A percentile compares a stretch with the other conserved stretches of the same genome.
These are phyloP conservation scores for Pouteria glomerata DNA, from an alignment of 148 eudicot genomes.

Conservation along the genomic window DNA sequence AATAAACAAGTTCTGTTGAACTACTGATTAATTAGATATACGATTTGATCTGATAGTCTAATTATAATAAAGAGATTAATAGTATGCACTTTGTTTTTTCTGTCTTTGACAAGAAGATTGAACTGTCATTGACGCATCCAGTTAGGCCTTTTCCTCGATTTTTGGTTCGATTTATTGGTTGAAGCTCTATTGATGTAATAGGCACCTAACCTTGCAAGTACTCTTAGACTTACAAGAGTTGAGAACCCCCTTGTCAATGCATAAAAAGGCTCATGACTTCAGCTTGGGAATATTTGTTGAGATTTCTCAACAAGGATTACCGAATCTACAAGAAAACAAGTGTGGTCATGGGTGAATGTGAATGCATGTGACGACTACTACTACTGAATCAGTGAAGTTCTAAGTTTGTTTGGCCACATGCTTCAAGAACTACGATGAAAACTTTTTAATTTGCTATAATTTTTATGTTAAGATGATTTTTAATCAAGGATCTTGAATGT, in stretches of 20 bases:
- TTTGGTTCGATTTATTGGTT: not conserved
- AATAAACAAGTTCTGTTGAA: not conserved
- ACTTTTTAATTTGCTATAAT: too few species aligned
- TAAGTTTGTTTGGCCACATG: too few species aligned
- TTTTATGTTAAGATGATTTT: too few species aligned
- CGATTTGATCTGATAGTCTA: conserved; percentile 1
- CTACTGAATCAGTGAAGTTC: not conserved
- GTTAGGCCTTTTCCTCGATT: conserved; percentile 3
- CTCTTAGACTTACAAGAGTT: not conserved
- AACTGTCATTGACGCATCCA: not conserved
- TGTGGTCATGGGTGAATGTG: not conserved
- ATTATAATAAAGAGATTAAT: not conserved
- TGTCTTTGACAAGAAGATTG: not conserved
- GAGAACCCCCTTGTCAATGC: too few species aligned
- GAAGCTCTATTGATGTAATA: conserved; percentile 9
- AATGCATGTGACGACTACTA: not conserved
- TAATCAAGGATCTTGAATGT: too few species aligned
- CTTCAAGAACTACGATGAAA: too few species aligned
- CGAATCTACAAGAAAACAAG: not conserved
- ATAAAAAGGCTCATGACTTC: not conserved
- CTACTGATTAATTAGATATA: not conserved
- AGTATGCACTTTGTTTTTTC: not conserved
- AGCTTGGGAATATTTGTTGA: not conserved
- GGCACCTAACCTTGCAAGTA: conserved; percentile 14
- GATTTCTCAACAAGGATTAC: not conserved